Evolutionary conservation across 1,284 basidiomycete species (phyloP).

Genomic region (Sanghuangporus weigelae): DNA sequence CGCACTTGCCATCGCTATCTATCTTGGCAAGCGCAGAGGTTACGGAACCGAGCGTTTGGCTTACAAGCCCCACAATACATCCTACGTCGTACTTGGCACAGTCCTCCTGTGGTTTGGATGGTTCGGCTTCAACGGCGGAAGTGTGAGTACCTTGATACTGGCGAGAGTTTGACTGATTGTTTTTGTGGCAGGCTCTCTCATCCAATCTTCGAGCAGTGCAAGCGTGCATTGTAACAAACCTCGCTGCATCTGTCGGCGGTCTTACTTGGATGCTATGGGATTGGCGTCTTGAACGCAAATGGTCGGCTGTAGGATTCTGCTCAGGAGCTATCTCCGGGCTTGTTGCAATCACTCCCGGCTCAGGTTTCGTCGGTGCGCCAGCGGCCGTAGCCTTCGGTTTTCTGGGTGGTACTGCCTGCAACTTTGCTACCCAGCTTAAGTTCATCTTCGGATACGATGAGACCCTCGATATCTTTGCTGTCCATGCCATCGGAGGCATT

Average conservation of each 20-base stretch:
- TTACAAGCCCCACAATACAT: slow-evolving; percentile 48
- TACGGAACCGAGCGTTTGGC: slow-evolving; percentile 91
- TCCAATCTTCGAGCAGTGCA: slow-evolving; percentile 87
- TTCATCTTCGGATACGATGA: slow-evolving; percentile 73
- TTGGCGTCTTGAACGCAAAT: slow-evolving; percentile 89
- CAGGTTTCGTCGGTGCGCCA: slow-evolving; percentile 84
- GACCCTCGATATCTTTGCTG: slow-evolving; percentile 87
- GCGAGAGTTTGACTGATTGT: neutral
- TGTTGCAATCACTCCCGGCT: slow-evolving; percentile 92
- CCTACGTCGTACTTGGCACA: neutral
- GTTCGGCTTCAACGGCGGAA: slow-evolving; percentile 69
- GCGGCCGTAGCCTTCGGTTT: slow-evolving; percentile 85
- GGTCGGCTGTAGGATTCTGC: slow-evolving; percentile 94
- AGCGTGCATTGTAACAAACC: slow-evolving; percentile 91
- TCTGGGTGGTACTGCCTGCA: slow-evolving; percentile 79
- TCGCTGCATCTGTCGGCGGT: slow-evolving; percentile 81
- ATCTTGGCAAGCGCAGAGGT: slow-evolving; percentile 86
- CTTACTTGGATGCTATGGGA: slow-evolving; percentile 96
- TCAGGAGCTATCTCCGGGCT: slow-evolving; percentile 90
- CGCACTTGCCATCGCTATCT: slow-evolving; percentile 87
- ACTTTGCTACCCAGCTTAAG: slow-evolving; percentile 95
- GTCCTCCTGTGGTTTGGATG: slow-evolving; percentile 97
- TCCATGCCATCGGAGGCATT: slow-evolving; percentile 85
- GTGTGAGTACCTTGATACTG: neutral
- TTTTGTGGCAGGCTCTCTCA: slow-evolving; percentile 45